Evolutionary conservation across 208 protist genomes (phyloP).

Genomic region (Willaertia magna): DNA sequence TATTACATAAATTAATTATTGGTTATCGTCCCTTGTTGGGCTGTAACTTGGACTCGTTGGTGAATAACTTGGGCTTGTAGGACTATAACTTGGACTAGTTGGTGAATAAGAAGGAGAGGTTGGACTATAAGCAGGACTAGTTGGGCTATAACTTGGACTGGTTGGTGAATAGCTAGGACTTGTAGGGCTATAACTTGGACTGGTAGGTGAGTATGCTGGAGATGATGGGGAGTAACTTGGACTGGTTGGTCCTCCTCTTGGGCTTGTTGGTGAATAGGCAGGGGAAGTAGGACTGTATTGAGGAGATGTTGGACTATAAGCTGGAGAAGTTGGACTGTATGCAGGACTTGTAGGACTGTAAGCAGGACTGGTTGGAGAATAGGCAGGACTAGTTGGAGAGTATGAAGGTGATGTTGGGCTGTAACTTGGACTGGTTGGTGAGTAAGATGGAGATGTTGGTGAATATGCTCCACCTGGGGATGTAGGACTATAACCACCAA

Average conservation of each 20-base stretch:
- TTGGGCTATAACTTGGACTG: constrained; percentile 39
- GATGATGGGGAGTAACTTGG: constrained; percentile 46
- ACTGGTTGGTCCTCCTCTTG: constrained; percentile 38
- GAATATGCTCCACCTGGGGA: neutral
- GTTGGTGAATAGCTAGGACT: constrained; percentile 51
- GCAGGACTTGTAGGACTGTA: constrained; percentile 53
- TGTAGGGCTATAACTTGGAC: constrained; percentile 49
- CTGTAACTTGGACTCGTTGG: constrained; percentile 45
- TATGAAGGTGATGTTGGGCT: constrained; percentile 46
- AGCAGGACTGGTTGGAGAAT: constrained; percentile 47
- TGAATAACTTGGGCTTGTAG: constrained; percentile 45
- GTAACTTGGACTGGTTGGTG: constrained; percentile 22
- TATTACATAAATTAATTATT: no score
- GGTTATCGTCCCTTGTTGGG: no score
- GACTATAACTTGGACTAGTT: constrained; percentile 44
- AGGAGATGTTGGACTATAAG: constrained; percentile 48
- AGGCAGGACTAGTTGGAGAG: constrained; percentile 49
- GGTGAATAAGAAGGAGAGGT: constrained; percentile 52
- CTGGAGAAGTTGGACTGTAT: constrained; percentile 50
- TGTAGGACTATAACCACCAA: constrained; percentile 31
- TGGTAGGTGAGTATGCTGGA: constrained; percentile 48
- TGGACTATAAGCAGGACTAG: constrained; percentile 50
- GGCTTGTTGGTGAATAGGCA: constrained; percentile 31
- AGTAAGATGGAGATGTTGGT: constrained; percentile 13
- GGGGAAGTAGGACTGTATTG: constrained; percentile 51